Evolutionary conservation across 768 basidiomycete species (phyloP), one percentile per base, ranked within the genome.

Genomic region (Lactarius sp.): DNA sequence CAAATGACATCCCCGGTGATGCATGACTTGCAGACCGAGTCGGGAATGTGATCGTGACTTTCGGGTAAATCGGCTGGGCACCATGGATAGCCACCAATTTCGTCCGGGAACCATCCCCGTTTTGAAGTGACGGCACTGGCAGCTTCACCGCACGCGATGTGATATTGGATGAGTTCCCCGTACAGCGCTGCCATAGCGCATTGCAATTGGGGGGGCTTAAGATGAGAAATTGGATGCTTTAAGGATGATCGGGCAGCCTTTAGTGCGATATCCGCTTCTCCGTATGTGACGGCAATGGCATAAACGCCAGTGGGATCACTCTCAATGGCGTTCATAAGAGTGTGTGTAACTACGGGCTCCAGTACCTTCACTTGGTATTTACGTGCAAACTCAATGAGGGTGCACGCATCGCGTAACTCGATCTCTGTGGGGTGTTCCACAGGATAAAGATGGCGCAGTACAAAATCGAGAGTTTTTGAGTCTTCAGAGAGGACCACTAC

Each of bases 291-390:
- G 2, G 59, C 63, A 22, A 65, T 31, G 20, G 51, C 63, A 44
- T 60, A 65, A 44, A 59, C 66, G 22, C 59, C 63, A 9, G 61
- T 59, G 7, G 64, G 64, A 36, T 67, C 64, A 5, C 5, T 14
- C 31, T 65, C 51, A 14, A 61, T 31, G 20, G n/a, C 34, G 22
- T 39, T 42, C 4, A 6, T 33, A 37, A 67, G 63, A 46, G 36
- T 54, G 8, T 9, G 31, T 3, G 10, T 47, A n/a, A 53, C 31
- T 0, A 39, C 14, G 39, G 27, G 10, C 16, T 44, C 16, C n/a
- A 65, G 31, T 33, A 27, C 46, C 2, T 60, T 39, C 14, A 67
- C 56, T 18, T 51, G 64, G 49, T 67, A 67, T 56, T 67, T 67
- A 49, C 54, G 59, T 2, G 59, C 34, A 33, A 61, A 65, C 20